Conservation (phyloP, 352 stramenopile genomes). For the Saprolegnia diclina region DNA sequence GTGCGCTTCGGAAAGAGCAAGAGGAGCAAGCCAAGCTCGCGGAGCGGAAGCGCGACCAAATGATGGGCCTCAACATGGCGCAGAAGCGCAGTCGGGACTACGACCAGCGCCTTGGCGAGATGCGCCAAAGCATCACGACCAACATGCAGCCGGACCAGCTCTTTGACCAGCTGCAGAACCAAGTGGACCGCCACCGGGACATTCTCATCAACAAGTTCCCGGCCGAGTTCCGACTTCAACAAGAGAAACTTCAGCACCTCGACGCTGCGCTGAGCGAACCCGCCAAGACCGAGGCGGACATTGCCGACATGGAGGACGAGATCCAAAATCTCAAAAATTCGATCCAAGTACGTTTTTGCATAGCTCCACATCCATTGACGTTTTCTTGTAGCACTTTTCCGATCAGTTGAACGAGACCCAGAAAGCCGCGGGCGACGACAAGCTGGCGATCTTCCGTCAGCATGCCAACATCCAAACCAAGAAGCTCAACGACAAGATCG, state of each 20-base stretch:
- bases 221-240: conserved; percentile 61
- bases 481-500: conserved; percentile 86
- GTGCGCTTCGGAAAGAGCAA: conserved; percentile 87
- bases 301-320: conserved; percentile 83
- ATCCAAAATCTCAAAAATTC: conserved; percentile 49
- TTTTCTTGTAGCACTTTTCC: conserved; percentile 40
- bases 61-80: conserved; percentile 73
- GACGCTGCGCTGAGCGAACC: conserved; percentile 65
- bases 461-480: conserved; percentile 81
- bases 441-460: conserved; percentile 88
- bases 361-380: background rate
- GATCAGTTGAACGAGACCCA: conserved; percentile 71
- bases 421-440: conserved; percentile 70
- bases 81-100: conserved; percentile 75
- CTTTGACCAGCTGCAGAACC: conserved; percentile 72
- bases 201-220: conserved; percentile 67
- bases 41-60: conserved; percentile 86
- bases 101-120: conserved; percentile 60
- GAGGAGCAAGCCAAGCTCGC: conserved; percentile 90
- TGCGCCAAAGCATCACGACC: conserved; percentile 63
- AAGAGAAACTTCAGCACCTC: conserved; percentile 71
- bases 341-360: conserved; percentile 34
- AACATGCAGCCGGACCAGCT: conserved; percentile 81
- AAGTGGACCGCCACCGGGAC: conserved; percentile 73
- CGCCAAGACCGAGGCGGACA: conserved; percentile 80